These are phyloP conservation scores for Aspergillus egyptiacus DNA, from an alignment of 495 filamentous ascomycete species.

Conservation along the genomic window DNA sequence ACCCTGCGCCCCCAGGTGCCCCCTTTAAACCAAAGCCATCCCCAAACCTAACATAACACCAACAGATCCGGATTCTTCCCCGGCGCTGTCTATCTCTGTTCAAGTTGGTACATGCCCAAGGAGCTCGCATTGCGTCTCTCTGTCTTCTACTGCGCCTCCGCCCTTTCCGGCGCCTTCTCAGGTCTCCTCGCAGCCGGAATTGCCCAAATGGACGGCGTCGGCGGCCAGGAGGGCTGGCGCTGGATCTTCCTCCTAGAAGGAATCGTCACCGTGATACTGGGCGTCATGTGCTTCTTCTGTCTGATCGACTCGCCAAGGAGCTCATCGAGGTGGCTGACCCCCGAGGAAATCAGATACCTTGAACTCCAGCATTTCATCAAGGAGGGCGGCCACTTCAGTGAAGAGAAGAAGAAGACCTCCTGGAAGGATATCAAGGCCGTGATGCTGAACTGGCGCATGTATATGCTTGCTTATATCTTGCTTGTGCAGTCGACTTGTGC, in stretches of 20 bases:
- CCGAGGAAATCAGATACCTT: conserved; percentile 24
- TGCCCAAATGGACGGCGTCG: conserved; percentile 58
- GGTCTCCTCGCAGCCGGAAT: conserved; percentile 63
- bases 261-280: conserved; percentile 46
- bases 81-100: conserved; percentile 64
- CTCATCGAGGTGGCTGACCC: conserved; percentile 19
- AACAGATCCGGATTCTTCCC: conserved; percentile 53
- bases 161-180: conserved; percentile 59
- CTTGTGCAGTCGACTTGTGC: conserved; percentile 23
- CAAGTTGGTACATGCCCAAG: conserved; percentile 58
- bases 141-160: conserved; percentile 60
- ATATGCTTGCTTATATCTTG: conserved; percentile 26
- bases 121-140: conserved; percentile 32
- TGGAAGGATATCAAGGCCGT: conserved; percentile 21
- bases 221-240: conserved; percentile 57
- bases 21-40: neutral
- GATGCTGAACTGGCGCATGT: conserved; percentile 25
- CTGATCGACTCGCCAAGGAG: conserved; percentile 22
- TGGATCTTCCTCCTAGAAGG: conserved; percentile 69
- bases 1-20: neutral
- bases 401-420: conserved; percentile 16
- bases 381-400: conserved; percentile 22
- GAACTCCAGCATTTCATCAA: conserved; percentile 27
- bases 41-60: neutral
- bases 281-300: conserved; percentile 48